Evolutionary conservation across 2,329 filamentous ascomycete species (phyloP), one percentile per base, ranked within the genome.

Genomic region (Stachybotrys elegans): DNA sequence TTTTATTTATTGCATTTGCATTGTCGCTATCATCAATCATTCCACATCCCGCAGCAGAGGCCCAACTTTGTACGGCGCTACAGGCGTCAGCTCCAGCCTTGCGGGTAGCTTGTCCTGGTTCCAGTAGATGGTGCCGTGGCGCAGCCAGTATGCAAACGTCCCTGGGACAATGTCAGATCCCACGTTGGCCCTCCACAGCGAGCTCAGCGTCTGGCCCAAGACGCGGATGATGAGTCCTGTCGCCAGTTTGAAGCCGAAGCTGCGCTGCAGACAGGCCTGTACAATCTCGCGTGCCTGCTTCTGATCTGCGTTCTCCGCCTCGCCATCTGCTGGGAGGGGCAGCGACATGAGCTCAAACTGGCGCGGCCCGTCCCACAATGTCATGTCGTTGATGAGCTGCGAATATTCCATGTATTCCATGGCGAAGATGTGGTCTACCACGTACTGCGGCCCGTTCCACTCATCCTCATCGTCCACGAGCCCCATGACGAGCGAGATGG

Each of bases 361-460:
- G 41, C 61, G 60, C 23, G 51, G 55, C 4, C 76, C 75, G 43
- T 72, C 63, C 75, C 76, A 81, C 2, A 50, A 54, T 0, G 77
- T 79, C 32, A 72, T 53, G 14, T 72, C 64, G 49, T 78, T 78
- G 57, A 77, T 73, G 13, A 77, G 63, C 54, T 78, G 74, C 11
- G 70, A 70, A 7, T 69, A 70, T 4, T 61, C 63, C 66, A 75
- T 72, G 50, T 65, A 76, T 3, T 78, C 68, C 17, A 75, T 67
- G 3, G 65, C 71, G 40, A 69, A 79, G 21, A 80, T 58, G 44
- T 74, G 68, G 43, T 75, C 55, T 3, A 62, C 57, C 3, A 66
- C 63, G 49, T 80, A 81, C 27, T 61, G 56, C 0, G 78, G 76
- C 2, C 78, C 76, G 52, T 81, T 58, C 77, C 77, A 81, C 1